phyloP scores from a whole-genome alignment of 345 rosid genomes.

The Stellera chamaejasme region DNA sequence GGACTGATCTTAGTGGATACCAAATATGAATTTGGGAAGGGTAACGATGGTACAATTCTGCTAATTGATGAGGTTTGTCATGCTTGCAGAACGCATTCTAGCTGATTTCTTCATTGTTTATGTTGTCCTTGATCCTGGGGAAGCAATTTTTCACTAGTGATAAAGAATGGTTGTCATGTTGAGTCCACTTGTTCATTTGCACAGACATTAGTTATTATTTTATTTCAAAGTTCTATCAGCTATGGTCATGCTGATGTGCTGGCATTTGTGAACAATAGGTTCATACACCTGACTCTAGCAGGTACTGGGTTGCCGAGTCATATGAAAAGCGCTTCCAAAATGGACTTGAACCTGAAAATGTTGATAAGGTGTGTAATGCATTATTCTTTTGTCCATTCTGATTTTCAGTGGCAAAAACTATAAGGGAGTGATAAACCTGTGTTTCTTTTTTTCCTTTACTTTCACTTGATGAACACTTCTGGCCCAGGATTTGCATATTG shows the following conservation, averaged over 20 bases:
- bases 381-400: neutral
- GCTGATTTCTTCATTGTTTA: neutral
- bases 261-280: conserved; percentile 35
- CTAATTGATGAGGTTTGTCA: conserved; percentile 82
- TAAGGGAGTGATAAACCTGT: neutral
- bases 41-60: conserved; percentile 63
- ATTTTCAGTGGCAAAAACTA: neutral
- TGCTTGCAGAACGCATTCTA: neutral
- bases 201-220: neutral
- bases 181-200: neutral
- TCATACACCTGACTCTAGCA: conserved; percentile 96
- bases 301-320: conserved; percentile 86
- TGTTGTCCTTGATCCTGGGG: neutral
- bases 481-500: neutral
- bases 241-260: no score
- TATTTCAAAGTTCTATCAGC: no score
- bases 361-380: conserved; percentile 57
- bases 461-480: neutral
- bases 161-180: neutral
- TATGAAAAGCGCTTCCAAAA: conserved; percentile 57
- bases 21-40: conserved; percentile 91
- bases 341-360: conserved; percentile 87
- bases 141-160: neutral
- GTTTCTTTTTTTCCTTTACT: neutral
- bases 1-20: conserved; percentile 92